phyloP scores from a whole-genome alignment of 805 yeast genomes.

The Ogataea chonburiensis region DNA sequence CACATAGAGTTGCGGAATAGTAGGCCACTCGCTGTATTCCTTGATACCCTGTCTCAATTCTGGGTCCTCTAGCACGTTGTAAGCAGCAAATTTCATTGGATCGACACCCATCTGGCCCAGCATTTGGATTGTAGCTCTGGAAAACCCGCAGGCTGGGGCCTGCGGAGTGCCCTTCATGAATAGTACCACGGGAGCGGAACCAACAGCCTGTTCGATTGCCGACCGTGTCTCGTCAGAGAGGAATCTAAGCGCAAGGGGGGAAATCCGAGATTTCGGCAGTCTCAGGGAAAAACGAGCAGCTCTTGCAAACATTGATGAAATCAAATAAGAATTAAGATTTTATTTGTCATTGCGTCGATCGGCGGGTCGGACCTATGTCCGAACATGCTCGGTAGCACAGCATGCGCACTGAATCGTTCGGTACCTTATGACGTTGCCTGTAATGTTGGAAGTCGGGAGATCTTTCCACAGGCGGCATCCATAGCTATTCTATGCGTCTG shows the following conservation, averaged over 20 bases:
- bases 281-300: constrained; percentile 1
- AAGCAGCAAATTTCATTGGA: constrained; percentile 94
- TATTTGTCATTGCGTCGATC: constrained; percentile 10
- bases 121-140: constrained; percentile 89
- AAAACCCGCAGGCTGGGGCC: constrained; percentile 96
- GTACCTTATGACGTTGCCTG: too few relatives aligned
- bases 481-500: too few relatives aligned
- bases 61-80: constrained; percentile 90
- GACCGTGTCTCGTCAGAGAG: constrained; percentile 74
- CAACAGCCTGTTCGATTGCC: constrained; percentile 85
- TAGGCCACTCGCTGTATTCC: constrained; percentile 97
- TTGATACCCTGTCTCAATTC: constrained; percentile 94
- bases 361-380: constrained; percentile 4
- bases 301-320: constrained; percentile 6
- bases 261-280: constrained; percentile 4
- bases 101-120: constrained; percentile 97
- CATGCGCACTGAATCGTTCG: too few relatives aligned
- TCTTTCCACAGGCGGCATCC: too few relatives aligned
- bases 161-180: constrained; percentile 99
- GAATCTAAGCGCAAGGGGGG: constrained; percentile 29
- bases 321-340: constrained; percentile 1
- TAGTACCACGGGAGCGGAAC: constrained; percentile 88
- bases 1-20: constrained; percentile 94
- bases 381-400: too few relatives aligned
- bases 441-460: too few relatives aligned